Base-by-base conservation (phyloP, 169 alveolate species). In the Eimeria falciformis region DNA sequence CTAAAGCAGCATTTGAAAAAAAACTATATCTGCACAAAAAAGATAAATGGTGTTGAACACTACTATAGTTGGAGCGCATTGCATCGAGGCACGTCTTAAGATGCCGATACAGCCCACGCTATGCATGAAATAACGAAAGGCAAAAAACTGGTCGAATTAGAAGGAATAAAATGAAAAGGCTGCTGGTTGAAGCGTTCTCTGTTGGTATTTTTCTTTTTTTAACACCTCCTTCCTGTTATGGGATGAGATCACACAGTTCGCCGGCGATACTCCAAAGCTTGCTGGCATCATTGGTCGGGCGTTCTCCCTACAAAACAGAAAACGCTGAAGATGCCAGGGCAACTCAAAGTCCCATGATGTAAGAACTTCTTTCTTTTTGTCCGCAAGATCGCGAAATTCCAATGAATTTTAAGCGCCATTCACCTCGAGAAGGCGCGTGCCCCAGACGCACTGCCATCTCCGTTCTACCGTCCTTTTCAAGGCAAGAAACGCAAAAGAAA, bases 261-360 rank as follows among this genome's bases (percentile, higher is more conserved):
- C 83, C 56, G 7, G 83, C 83, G 5, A 43, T 71, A 1, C 4
- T 71, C 5, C 83, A 71, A 43, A 71, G 40, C 50, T 56, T 71
- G 23, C 83, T 71, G 3, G 40, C 29, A 43, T 29, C 83, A 11
- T 25, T 71, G 18, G 83, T 71, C 11, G 83, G 83, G 27, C 18
- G 83, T 3, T 9, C 83, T 23, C 83, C 83, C 0, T 71, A 71
- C 25, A 56, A 37, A 9, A 71, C 83, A 9, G 83, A 71, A 3
- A 71, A 71, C 56, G 83, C 83, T 3, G 83, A 71, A 18, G 83
- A 71, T 71, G 83, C 83, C n/a, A 27, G 83, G 23, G 18, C 83
- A 2, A 71, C 83, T 3, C 83, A 71, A 18, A 71, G 83, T 43
- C 83, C 83, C 0, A 71, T 71, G 83, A 71, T 71, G 83, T 71